A percentile compares a stretch with the other conserved stretches of the same genome.
Evolutionary conservation across 208 protist species (phyloP).

Genomic region (Acanthamoeba sp.): DNA sequence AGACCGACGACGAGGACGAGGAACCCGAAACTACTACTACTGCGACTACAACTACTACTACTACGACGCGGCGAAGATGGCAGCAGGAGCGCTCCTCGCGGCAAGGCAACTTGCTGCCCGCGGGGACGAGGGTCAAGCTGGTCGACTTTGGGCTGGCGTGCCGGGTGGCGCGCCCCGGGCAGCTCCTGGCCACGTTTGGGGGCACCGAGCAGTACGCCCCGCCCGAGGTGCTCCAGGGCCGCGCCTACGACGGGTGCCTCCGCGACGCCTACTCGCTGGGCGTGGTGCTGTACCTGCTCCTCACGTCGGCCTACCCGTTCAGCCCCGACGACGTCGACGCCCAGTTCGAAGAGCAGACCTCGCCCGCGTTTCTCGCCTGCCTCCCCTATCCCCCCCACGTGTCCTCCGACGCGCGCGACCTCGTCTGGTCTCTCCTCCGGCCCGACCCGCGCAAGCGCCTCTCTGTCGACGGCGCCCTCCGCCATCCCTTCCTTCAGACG

Average conservation of each 20-base stretch:
- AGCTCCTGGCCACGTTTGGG: not conserved
- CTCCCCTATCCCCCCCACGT: not conserved
- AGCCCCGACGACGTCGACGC: not conserved
- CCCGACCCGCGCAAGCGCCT: not conserved
- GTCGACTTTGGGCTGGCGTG: slow-evolving; percentile 22
- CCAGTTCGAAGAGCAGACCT: slow-evolving; percentile 34
- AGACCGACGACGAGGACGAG: not conserved
- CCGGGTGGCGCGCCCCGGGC: not conserved
- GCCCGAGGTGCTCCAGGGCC: not conserved
- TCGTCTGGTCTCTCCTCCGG: not conserved
- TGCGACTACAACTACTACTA: not conserved
- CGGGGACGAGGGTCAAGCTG: not conserved
- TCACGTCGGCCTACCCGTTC: not conserved
- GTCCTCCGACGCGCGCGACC: not conserved
- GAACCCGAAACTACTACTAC: not conserved
- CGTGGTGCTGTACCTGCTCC: not conserved
- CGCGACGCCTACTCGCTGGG: not conserved
- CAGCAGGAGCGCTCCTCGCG: too few relatives aligned
- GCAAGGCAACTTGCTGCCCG: not conserved
- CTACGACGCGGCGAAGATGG: too few relatives aligned
- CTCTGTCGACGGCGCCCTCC: not conserved
- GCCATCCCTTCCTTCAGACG: not conserved
- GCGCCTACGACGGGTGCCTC: not conserved
- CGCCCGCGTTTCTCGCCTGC: not conserved
- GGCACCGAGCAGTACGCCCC: not conserved